Percentiles rank a stretch among this genome's conserved stretches.
phyloP scores from a whole-genome alignment of 148 eudicot species.

The Pouteria glomerata region DNA sequence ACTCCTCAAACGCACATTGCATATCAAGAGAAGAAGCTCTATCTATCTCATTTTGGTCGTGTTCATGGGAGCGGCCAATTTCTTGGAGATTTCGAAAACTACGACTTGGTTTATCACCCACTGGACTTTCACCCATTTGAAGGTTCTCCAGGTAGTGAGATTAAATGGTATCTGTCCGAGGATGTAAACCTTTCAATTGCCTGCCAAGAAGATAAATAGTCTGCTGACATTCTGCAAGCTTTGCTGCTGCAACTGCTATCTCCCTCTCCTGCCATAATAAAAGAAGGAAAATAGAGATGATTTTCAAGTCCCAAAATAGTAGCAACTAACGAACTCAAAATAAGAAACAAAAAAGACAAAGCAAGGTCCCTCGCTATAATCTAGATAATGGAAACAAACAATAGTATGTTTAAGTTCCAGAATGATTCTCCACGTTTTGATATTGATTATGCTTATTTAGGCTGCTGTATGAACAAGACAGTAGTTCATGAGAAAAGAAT shows the following conservation, averaged over 20 bases:
- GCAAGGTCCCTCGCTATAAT: not conserved
- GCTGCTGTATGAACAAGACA: too few relatives aligned
- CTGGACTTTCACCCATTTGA: not conserved
- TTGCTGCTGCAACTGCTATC: constrained; percentile 12
- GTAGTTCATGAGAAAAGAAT: too few relatives aligned
- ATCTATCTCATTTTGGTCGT: not conserved
- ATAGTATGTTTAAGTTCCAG: too few relatives aligned
- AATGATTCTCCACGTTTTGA: too few relatives aligned
- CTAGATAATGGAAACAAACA: too few relatives aligned
- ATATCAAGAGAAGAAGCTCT: constrained; percentile 15
- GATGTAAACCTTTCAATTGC: constrained; percentile 12
- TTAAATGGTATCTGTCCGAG: not conserved
- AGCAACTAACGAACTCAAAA: not conserved
- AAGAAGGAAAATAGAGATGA: not conserved
- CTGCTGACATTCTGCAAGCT: constrained; percentile 15
- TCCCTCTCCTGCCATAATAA: constrained; percentile 8
- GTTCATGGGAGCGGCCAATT: constrained; percentile 2
- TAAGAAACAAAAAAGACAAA: not conserved
- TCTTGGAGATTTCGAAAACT: constrained; percentile 5
- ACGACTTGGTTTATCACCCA: not conserved
- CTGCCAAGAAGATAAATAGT: constrained; percentile 16
- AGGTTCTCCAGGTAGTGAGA: constrained; percentile 4
- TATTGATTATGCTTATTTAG: too few relatives aligned
- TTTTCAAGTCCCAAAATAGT: not conserved
- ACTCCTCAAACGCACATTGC: constrained; percentile 3